Evolutionary conservation across 805 yeast species (phyloP), one percentile per base, ranked within the genome.

Genomic region (Saccharomycopsis olivae): DNA sequence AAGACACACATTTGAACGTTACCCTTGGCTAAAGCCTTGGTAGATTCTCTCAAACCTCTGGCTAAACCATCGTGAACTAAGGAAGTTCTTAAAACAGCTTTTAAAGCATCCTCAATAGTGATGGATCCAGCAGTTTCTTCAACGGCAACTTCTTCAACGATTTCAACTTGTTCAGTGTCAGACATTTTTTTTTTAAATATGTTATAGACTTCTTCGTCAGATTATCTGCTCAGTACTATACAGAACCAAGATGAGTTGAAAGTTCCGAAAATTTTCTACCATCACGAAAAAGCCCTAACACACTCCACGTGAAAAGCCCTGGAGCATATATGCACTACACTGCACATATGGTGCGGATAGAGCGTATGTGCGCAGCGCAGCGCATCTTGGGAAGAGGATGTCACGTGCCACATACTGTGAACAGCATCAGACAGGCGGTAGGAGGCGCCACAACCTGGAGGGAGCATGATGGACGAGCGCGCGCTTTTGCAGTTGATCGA

Each of bases 41-140:
- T 85, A 56, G 97, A 94, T 78, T 92, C 98, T 80, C 97, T 92
- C 69, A 92, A 81, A 80, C 99, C 99, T 78, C 99, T 89, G 68
- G 97, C 97, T 71, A 92, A 85, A 73, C 99, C 98, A 68, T 89
- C 96, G 77, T 87, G 94, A 64, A 89, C 84, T 67, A 92, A 79
- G 58, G 99, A 79, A 68, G 92, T 87, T 81, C 95, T 88, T 66
- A 92, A 81, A 65, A 92, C 97, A 64, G 85, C 92, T 76, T 87
- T 86, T 68, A 92, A 76, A 66, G 96, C 95, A 67, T 92, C 98
- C 76, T 94, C 97, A 58, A 92, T 82, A 68, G 97, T 76, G 72
- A 89, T 78, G 61, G 87, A 78, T 53, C 86, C 85, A 61, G 88
- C 68, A 61, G 78, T 74, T 69, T 86, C 88, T 65, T 78, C 81